phyloP scores from a whole-genome alignment of 441 rosid genomes.

The Pelargonium citronellum region DNA sequence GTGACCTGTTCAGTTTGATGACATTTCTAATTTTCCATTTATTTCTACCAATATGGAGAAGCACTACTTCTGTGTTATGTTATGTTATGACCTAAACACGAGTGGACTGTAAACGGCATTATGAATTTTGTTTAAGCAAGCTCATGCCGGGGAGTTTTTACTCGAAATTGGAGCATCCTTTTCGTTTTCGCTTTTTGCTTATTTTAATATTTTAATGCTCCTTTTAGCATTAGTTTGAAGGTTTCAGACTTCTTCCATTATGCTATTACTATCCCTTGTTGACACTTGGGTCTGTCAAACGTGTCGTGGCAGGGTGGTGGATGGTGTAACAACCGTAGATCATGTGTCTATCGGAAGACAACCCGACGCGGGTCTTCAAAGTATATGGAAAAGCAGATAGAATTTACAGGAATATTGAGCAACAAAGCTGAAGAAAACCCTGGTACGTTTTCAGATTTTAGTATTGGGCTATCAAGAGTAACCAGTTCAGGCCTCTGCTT shows the following conservation, averaged over 20 bases:
- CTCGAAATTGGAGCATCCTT: no score
- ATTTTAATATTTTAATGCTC: no score
- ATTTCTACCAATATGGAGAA: background rate
- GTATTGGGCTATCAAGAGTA: background rate
- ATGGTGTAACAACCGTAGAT: constrained; percentile 78
- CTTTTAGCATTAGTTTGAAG: no score
- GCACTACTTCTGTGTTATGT: background rate
- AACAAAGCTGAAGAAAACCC: constrained; percentile 67
- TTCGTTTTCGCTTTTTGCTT: no score
- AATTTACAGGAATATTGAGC: constrained; percentile 79
- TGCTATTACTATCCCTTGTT: background rate
- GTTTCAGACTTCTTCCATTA: background rate
- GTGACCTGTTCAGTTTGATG: background rate
- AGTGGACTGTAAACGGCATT: background rate
- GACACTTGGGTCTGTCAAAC: constrained; percentile 12
- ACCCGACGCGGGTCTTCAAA: constrained; percentile 74
- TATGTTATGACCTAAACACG: background rate
- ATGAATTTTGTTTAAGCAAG: no score
- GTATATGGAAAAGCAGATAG: constrained; percentile 73
- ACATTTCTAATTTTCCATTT: background rate
- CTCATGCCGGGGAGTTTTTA: no score
- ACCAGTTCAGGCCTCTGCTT: background rate
- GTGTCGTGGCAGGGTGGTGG: constrained; percentile 77
- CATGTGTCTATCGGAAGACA: constrained; percentile 65
- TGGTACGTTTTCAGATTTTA: constrained; percentile 28